Base-by-base conservation (phyloP, 805 yeast species). In the Candida suzukii region DNA sequence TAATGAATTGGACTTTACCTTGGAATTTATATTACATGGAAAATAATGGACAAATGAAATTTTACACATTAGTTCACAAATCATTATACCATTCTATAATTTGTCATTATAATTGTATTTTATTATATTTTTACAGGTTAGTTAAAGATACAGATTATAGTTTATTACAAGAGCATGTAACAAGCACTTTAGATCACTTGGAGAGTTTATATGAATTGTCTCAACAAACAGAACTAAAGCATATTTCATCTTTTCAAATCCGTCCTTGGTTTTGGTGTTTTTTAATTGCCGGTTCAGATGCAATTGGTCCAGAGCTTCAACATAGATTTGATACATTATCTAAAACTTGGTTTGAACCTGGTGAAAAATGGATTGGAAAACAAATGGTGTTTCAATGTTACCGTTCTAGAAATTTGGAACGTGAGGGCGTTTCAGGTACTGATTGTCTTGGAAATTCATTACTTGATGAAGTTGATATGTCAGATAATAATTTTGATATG, bases 361-460 rank as follows among this genome's bases (percentile, higher is more conserved):
- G 61, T 9, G 54, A 70, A 42, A 71, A 70, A 46, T 76, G 82
- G 82, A 58, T 79, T 29, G 70, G 73, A 1, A 74, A 74, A 47
- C 82, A 76, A 50, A 64, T 75, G 22, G 56, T 75, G 46, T 63
- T 63, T 45, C 81, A 76, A 49, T 64, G 73, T 13, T 73, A 78
- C 75, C 62, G 70, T 29, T 53, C 76, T 21, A 50, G 71, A 33
- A 62, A 60, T 5, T 51, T 52, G 20, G 65, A 66, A 13, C 62
- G 56, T 12, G 60, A 17, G 27, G n/a, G 19, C 21, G 16, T 35
- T 22, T 19, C 39, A 2, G 34, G 37, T 35, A 19, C 17, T 7
- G 42, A 30, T 18, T 44, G 42, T n/a, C 45, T 38, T 13, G 39
- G 35, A 3, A 39, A 24, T 27, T 29, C 4, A 3, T 21, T 16